phyloP scores from a whole-genome alignment of 345 rosid genomes.

The Alliaria petiolata region DNA sequence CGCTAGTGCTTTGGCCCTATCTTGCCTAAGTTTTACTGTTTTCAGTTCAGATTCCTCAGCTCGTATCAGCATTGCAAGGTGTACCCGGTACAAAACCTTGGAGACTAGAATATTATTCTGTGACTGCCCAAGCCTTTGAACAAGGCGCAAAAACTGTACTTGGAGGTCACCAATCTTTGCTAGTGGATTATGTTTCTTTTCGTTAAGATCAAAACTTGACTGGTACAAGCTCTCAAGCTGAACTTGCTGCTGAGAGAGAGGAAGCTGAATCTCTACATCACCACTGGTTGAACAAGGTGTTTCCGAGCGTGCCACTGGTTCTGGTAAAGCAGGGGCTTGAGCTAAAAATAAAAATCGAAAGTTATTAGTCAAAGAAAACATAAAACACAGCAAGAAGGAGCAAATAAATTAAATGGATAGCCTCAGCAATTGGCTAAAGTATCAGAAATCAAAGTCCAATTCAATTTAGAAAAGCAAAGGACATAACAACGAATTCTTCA shows the following conservation, averaged over 20 bases:
- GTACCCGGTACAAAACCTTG: slow-evolving; percentile 75
- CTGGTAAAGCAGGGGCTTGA: slow-evolving; percentile 27
- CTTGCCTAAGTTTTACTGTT: slow-evolving; percentile 44
- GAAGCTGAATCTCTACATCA: slow-evolving; percentile 37
- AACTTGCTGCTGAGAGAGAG: slow-evolving; percentile 37
- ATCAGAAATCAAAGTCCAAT: neutral
- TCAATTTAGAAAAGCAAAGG: neutral
- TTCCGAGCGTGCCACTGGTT: slow-evolving; percentile 35
- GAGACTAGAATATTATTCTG: slow-evolving; percentile 63
- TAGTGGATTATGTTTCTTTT: slow-evolving; percentile 44
- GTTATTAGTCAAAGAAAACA: slow-evolving; percentile 4
- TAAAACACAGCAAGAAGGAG: neutral
- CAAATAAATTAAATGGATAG: neutral
- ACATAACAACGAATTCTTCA: neutral
- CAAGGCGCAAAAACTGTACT: slow-evolving; percentile 66
- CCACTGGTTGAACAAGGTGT: slow-evolving; percentile 39
- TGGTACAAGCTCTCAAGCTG: slow-evolving; percentile 39
- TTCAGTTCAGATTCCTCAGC: slow-evolving; percentile 68
- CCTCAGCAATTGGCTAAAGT: neutral
- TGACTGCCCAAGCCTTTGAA: slow-evolving; percentile 56
- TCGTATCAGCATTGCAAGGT: slow-evolving; percentile 72
- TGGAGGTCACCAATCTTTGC: slow-evolving; percentile 64
- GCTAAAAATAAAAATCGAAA: slow-evolving; percentile 36
- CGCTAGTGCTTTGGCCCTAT: slow-evolving; percentile 52
- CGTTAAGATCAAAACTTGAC: slow-evolving; percentile 20